Percentiles rank a stretch among this genome's conserved stretches.
phyloP scores from a whole-genome alignment of 805 yeast genomes.

The Scheffersomyces ergatensis region DNA sequence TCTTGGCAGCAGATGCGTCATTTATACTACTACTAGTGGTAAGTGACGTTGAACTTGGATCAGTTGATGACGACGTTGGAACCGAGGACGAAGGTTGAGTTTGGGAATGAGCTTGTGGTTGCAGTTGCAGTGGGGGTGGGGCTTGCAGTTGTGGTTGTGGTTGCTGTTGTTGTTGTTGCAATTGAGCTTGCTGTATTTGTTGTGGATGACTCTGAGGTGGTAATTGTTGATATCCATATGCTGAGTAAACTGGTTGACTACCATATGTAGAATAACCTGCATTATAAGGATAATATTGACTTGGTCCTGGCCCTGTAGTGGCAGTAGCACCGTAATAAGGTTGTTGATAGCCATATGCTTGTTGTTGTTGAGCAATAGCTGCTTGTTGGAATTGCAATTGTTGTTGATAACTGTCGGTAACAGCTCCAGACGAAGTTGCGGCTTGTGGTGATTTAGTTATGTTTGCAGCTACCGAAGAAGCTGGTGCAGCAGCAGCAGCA shows the following conservation, averaged over 20 bases:
- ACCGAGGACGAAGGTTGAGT: neutral
- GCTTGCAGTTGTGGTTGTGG: constrained; percentile 1
- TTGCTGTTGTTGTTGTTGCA: constrained; percentile 1
- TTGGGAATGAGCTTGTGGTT: neutral
- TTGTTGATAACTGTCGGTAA: neutral
- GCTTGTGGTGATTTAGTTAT: constrained; percentile 2
- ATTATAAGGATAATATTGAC: constrained; percentile 4
- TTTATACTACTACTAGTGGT: too few species aligned
- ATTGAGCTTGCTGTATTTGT: constrained; percentile 3
- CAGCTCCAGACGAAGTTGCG: neutral
- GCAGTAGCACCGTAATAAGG: constrained; percentile 1
- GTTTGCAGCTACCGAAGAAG: neutral
- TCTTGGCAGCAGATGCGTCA: neutral
- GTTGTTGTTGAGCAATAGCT: constrained; percentile 1
- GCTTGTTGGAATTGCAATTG: constrained; percentile 3
- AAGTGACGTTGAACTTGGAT: neutral
- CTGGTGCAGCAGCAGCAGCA: neutral
- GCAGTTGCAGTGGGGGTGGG: neutral
- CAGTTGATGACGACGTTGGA: neutral
- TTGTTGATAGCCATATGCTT: neutral
- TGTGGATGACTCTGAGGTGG: constrained; percentile 3
- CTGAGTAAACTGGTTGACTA: constrained; percentile 2
- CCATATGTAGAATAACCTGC: constrained; percentile 4
- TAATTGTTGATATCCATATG: constrained; percentile 6
- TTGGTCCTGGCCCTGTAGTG: neutral